These are phyloP conservation scores for Grammothele lineata DNA, from an alignment of 768 basidiomycete species.

Conservation along the genomic window DNA sequence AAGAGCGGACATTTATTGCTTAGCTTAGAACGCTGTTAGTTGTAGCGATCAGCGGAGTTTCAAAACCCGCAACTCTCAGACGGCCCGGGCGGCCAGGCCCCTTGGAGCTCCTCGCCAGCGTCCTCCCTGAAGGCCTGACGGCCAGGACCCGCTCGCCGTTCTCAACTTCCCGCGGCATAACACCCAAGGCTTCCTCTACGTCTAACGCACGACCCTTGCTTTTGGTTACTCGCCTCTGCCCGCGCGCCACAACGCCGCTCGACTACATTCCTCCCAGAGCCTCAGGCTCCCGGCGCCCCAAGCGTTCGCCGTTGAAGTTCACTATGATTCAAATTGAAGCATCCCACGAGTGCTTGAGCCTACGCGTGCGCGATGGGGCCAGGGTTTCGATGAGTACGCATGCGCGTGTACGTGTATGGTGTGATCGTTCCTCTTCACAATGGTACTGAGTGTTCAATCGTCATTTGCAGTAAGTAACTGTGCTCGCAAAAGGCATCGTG, in stretches of 20 bases:
- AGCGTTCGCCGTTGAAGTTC: constrained; percentile 42
- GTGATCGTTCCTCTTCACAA: neutral
- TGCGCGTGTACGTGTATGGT: no score
- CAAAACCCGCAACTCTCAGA: no score
- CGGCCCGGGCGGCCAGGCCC: no score
- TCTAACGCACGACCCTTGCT: constrained; percentile 64
- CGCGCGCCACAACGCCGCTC: constrained; percentile 56
- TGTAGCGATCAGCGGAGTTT: no score
- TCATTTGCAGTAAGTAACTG: constrained; percentile 64
- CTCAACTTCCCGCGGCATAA: constrained; percentile 52
- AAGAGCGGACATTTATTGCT: no score
- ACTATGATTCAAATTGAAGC: no score
- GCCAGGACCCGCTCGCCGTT: constrained; percentile 63
- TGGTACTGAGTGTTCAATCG: constrained; percentile 9
- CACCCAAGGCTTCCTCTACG: constrained; percentile 65
- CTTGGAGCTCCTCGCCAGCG: constrained; percentile 52
- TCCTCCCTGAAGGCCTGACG: constrained; percentile 49
- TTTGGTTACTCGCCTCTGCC: no score
- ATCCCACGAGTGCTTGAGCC: constrained; percentile 54
- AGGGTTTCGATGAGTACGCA: constrained; percentile 55
- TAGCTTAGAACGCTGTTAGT: no score
- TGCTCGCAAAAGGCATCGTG: constrained; percentile 61
- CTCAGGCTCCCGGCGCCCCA: constrained; percentile 38
- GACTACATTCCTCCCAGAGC: constrained; percentile 40
- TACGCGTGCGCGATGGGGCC: constrained; percentile 59